Evolutionary conservation across 306 rosid genomes (phyloP), one percentile per base, ranked within the genome.

Genomic region (Pyrus betulifolia): DNA sequence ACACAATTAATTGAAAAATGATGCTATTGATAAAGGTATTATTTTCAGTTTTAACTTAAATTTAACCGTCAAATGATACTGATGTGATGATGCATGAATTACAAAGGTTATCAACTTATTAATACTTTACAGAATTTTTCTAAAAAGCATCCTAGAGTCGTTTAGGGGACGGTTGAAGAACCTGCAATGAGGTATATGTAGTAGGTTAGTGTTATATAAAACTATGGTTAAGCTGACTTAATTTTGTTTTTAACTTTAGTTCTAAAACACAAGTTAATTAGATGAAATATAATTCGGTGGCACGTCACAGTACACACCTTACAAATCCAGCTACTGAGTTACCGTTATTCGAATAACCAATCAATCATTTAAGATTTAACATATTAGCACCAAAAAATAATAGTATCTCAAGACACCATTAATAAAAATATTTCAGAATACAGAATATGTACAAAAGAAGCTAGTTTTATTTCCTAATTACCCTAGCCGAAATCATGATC

Each of bases 261-360:
- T 12, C 51, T 3, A 46, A 46, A 46, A 46, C 52, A 46, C 52
- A 46, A 46, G 52, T 46, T 46, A 46, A 13, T 46, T 46, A 46
- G 25, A 23, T 23, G 52, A 46, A 13, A 25, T 25, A 25, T 28
- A 79, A 74, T 64, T 74, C 42, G 79, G 75, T 74, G 69, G 64
- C 54, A 42, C 30, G 82, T 79, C 73, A 55, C 78, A 64, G 33
- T 31, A 64, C 42, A n/a, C 67, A 45, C 30, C 30, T 40, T n/a
- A 31, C 6, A 74, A 67, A 67, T 58, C 83, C 75, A 74, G 78
- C 64, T 28, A 31, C 31, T 52, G 21, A 27, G 33, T 49, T 62
- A 61, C 76, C 13, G 69, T 14, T 28, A 40, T 25, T 42, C 35
- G 69, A 72, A 79, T 38, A 54, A 70, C 65, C 17, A 70, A 49